Percentiles rank a stretch among this genome's conserved stretches.
Evolutionary conservation across 2,329 filamentous ascomycete species (phyloP).

Genomic region (Penicillium italicum): DNA sequence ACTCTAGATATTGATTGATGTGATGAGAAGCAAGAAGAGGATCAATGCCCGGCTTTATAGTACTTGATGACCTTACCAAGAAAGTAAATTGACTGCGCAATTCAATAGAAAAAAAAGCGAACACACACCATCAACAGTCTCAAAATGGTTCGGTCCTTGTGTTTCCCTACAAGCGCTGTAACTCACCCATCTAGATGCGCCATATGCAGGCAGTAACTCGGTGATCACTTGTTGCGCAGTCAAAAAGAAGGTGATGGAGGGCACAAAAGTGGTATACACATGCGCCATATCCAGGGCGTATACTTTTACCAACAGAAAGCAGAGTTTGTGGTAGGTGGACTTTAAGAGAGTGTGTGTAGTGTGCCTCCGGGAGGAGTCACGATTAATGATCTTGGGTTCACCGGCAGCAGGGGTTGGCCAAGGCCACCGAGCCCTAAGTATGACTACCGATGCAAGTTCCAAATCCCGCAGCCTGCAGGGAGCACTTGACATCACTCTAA

Average conservation of each 20-base stretch:
- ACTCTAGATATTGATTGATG: slow-evolving; percentile 1
- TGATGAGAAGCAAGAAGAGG: slow-evolving; percentile 8
- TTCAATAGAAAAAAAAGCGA: slow-evolving; percentile 15
- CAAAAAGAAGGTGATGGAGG: slow-evolving; percentile 20
- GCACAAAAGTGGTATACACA: slow-evolving; percentile 10
- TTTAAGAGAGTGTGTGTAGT: slow-evolving; percentile 23
- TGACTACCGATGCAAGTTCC: slow-evolving; percentile 1
- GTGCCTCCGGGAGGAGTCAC: slow-evolving; percentile 8
- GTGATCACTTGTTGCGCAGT: slow-evolving; percentile 9
- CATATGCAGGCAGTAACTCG: slow-evolving; percentile 14
- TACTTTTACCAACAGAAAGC: slow-evolving; percentile 22
- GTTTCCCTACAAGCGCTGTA: slow-evolving; percentile 10
- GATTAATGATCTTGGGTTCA: background rate
- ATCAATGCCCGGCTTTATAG: slow-evolving; percentile 19
- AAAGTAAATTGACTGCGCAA: slow-evolving; percentile 18
- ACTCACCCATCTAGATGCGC: slow-evolving; percentile 11
- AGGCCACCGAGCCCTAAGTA: slow-evolving; percentile 8
- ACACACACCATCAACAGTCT: background rate
- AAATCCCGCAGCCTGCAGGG: slow-evolving; percentile 6
- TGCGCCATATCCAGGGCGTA: slow-evolving; percentile 17
- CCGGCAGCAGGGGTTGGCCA: slow-evolving; percentile 2
- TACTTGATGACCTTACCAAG: slow-evolving; percentile 19
- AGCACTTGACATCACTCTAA: slow-evolving; percentile 16
- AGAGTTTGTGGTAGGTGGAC: slow-evolving; percentile 30
- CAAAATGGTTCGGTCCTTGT: slow-evolving; percentile 1